A percentile compares a stretch with the other conserved stretches of the same genome.
phyloP scores from a whole-genome alignment of 2,329 filamentous ascomycete genomes.

The Penicillium palitans region DNA sequence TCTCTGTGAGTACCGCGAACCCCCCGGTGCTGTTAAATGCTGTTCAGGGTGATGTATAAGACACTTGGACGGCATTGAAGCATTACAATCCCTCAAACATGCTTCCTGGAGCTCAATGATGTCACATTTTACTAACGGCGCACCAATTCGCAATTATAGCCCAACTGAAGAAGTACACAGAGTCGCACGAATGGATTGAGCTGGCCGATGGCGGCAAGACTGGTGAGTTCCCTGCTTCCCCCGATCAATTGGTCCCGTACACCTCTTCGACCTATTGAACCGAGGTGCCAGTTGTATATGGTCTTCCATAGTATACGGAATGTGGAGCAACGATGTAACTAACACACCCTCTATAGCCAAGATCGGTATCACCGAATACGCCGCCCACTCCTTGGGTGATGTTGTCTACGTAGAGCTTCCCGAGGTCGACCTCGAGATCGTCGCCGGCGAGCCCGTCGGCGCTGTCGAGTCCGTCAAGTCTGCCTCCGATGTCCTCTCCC shows the following conservation, averaged over 20 bases:
- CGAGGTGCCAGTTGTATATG: not conserved
- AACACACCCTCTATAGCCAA: constrained; percentile 51
- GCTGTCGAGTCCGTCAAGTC: constrained; percentile 98
- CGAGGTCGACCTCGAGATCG: constrained; percentile 65
- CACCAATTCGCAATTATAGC: constrained; percentile 32
- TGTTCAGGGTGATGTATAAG: not conserved
- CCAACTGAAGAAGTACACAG: constrained; percentile 77
- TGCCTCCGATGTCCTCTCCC: constrained; percentile 94
- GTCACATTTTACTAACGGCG: constrained; percentile 25
- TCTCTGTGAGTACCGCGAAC: constrained; percentile 34
- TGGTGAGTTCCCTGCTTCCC: constrained; percentile 45
- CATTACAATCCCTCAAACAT: constrained; percentile 5
- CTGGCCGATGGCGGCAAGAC: constrained; percentile 77
- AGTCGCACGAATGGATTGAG: constrained; percentile 98
- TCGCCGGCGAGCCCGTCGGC: constrained; percentile 79
- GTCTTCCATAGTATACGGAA: not conserved
- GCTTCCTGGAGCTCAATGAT: constrained; percentile 8
- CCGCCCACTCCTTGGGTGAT: constrained; percentile 87
- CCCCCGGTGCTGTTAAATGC: constrained; percentile 2
- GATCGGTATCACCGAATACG: constrained; percentile 86
- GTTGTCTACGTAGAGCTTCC: constrained; percentile 98
- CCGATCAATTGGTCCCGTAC: constrained; percentile 1
- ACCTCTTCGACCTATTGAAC: not conserved
- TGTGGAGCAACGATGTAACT: constrained; percentile 2
- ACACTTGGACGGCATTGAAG: constrained; percentile 6